These are phyloP conservation scores for Vitis hybrid DNA, from an alignment of 177 flowering plant genomes.

Conservation along the genomic window DNA sequence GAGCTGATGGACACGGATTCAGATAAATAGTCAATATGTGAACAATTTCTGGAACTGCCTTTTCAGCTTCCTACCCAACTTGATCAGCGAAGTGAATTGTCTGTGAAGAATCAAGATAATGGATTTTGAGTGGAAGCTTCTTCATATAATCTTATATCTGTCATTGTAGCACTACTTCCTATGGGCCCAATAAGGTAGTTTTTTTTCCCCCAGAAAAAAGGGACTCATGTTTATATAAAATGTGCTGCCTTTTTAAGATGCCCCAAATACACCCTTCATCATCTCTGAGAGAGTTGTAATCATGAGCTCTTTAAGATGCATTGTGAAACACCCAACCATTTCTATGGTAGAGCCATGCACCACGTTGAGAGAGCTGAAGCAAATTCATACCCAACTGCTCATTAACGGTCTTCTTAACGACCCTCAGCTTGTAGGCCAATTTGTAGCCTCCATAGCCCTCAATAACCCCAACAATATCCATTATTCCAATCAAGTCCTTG, in stretches of 20 bases:
- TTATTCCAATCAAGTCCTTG: constrained; percentile 33
- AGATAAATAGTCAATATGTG: too few species aligned
- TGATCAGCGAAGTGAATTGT: too few species aligned
- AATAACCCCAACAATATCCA: constrained; percentile 27
- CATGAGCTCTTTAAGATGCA: constrained; percentile 27
- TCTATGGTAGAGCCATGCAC: constrained; percentile 28
- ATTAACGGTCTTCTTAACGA: constrained; percentile 28
- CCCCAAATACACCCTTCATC: not conserved
- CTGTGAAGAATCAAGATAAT: too few species aligned
- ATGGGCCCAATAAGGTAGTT: too few species aligned
- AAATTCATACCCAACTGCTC: constrained; percentile 46
- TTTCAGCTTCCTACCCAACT: too few species aligned
- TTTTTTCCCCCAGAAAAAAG: too few species aligned
- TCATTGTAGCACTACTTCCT: too few species aligned
- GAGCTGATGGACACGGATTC: too few species aligned
- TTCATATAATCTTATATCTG: too few species aligned
- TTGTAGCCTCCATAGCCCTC: constrained; percentile 36
- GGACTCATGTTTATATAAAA: too few species aligned
- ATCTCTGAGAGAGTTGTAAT: not conserved
- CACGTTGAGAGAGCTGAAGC: constrained; percentile 31
- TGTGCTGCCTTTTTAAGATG: not conserved
- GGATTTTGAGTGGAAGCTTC: too few species aligned
- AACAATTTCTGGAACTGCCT: too few species aligned
- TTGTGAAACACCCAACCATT: constrained; percentile 37
- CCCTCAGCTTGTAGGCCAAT: constrained; percentile 27